Evolutionary conservation across 257 asterid genomes (phyloP).

Genomic region (Capsicum baccatum): DNA sequence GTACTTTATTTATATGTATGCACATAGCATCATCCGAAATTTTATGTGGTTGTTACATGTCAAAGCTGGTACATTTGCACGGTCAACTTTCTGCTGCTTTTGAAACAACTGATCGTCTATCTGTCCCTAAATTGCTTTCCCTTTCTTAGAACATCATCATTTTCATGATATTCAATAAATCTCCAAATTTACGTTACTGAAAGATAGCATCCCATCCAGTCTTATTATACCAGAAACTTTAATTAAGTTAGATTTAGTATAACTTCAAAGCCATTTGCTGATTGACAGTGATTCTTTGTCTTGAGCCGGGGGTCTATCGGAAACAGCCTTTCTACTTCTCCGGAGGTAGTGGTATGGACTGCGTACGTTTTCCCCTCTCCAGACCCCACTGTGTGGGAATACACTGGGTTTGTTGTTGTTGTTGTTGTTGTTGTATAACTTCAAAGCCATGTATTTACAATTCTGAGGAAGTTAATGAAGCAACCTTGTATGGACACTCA

Average conservation of each 20-base stretch:
- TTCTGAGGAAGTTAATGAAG: slow-evolving; percentile 12
- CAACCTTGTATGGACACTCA: neutral
- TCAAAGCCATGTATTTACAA: neutral
- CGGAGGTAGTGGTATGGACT: no score
- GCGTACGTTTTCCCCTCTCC: no score
- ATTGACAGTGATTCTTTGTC: no score
- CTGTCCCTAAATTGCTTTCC: neutral
- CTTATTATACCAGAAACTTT: neutral
- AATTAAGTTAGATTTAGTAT: neutral
- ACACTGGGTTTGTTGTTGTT: no score
- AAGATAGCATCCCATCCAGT: neutral
- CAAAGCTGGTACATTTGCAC: slow-evolving; percentile 2
- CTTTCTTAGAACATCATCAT: neutral
- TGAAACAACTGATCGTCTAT: neutral
- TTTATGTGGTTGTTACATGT: slow-evolving; percentile 3
- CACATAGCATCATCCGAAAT: neutral
- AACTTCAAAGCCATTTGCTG: neutral
- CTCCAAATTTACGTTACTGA: neutral
- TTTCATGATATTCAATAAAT: neutral
- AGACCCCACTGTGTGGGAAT: no score
- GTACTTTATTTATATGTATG: neutral
- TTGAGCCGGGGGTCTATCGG: no score
- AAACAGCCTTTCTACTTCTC: no score
- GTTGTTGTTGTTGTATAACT: neutral
- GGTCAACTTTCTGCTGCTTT: slow-evolving; percentile 2